Evolutionary conservation across 169 alveolate genomes (phyloP).

Genomic region (Amoebophrya sp.): DNA sequence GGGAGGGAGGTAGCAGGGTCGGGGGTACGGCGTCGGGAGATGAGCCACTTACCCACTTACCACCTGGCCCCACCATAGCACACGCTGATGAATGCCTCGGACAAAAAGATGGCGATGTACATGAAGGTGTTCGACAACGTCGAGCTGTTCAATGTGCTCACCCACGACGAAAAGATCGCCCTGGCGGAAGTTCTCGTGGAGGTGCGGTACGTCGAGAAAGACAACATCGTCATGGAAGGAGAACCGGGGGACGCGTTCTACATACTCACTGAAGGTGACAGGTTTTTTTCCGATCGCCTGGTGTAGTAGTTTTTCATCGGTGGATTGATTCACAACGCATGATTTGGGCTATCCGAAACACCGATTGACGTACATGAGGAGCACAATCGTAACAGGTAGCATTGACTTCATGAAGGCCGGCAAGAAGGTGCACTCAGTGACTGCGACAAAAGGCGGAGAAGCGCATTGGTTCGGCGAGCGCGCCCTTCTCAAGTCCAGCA

Average conservation of each 20-base stretch:
- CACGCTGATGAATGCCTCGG: background rate
- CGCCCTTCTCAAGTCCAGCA: background rate
- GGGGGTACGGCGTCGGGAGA: too few relatives aligned
- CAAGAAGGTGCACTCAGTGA: background rate
- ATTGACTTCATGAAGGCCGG: background rate
- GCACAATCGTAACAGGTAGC: too few relatives aligned
- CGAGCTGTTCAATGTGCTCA: background rate
- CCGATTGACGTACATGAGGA: too few relatives aligned
- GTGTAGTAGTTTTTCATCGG: too few relatives aligned
- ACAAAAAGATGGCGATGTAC: background rate
- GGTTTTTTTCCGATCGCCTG: too few relatives aligned
- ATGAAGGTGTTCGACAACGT: background rate
- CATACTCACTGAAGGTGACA: background rate
- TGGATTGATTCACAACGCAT: too few relatives aligned
- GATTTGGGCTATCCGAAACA: too few relatives aligned
- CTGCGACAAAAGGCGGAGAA: background rate
- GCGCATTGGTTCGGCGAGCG: background rate
- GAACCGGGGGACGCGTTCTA: background rate
- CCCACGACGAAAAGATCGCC: background rate
- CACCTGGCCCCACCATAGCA: too few relatives aligned
- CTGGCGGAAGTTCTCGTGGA: background rate
- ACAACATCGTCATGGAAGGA: background rate
- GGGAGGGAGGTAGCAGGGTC: too few relatives aligned
- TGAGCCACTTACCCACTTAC: too few relatives aligned
- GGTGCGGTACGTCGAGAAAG: background rate